Conservation (phyloP, 306 rosid genomes). For the Lathyrus sativus region DNA sequence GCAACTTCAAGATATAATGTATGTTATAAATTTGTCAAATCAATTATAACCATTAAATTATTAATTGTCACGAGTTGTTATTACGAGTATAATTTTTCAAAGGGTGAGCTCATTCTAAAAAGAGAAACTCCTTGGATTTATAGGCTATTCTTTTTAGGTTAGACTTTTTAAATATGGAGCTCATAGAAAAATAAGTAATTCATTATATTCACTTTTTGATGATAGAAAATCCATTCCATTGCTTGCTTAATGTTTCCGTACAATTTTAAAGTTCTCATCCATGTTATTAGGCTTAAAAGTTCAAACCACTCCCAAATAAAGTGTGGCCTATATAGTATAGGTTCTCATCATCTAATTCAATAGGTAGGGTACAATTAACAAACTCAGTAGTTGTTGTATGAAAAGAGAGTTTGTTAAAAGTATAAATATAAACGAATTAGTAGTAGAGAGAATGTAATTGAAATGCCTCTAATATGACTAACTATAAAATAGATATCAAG, state of each 20-base stretch:
- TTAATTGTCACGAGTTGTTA: not conserved
- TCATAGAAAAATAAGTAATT: not conserved
- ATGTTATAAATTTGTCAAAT: not conserved
- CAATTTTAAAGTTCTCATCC: conserved; percentile 2
- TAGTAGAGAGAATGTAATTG: too few species aligned
- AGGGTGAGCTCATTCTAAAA: not conserved
- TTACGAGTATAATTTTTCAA: not conserved
- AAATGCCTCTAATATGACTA: too few species aligned
- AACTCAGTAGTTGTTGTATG: too few species aligned
- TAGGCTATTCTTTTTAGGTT: not conserved
- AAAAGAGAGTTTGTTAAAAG: too few species aligned
- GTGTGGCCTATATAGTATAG: conserved; percentile 7
- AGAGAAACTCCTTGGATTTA: not conserved
- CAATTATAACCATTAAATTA: not conserved
- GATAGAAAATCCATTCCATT: not conserved
- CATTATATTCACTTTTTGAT: not conserved
- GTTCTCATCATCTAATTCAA: not conserved
- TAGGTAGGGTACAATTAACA: not conserved
- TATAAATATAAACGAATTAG: too few species aligned
- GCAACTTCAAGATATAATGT: not conserved
- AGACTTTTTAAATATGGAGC: not conserved
- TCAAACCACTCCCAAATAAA: not conserved
- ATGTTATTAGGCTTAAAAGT: not conserved
- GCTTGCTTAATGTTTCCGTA: not conserved
- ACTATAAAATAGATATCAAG: too few species aligned